These are phyloP conservation scores for Heracleum sosnowskyi DNA, from an alignment of 129 eudicot species.

Conservation along the genomic window DNA sequence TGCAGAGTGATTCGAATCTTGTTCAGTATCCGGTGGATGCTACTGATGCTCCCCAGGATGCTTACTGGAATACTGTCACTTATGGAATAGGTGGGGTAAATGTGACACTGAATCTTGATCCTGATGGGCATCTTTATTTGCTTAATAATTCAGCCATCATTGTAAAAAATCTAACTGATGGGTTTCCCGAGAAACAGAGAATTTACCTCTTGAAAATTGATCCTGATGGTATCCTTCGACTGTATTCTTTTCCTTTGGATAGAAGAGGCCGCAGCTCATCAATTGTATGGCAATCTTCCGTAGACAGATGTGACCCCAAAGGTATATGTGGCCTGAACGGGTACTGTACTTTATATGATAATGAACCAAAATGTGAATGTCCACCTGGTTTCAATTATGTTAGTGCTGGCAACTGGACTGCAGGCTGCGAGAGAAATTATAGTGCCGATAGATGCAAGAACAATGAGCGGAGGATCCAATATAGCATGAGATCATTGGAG, in stretches of 20 bases:
- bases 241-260: slow-evolving; percentile 17
- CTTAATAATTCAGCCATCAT: slow-evolving; percentile 1
- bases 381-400: slow-evolving; percentile 8
- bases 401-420: background rate
- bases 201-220: slow-evolving; percentile 29
- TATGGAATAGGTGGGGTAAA: background rate
- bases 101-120: slow-evolving; percentile 9
- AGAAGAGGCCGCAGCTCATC: background rate
- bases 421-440: slow-evolving; percentile 21
- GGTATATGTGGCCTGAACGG: slow-evolving; percentile 10
- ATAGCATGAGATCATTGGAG: slow-evolving; percentile 6
- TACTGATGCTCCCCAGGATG: background rate
- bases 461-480: background rate
- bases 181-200: slow-evolving; percentile 5
- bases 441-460: slow-evolving; percentile 10
- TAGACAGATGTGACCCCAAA: background rate
- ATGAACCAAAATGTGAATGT: slow-evolving; percentile 4
- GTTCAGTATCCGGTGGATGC: slow-evolving; percentile 26
- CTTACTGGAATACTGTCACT: background rate
- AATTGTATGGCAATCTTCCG: background rate
- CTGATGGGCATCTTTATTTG: slow-evolving; percentile 15
- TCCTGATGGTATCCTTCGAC: slow-evolving; percentile 39
- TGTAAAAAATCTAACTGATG: slow-evolving; percentile 20
- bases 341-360: background rate
- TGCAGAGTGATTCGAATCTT: slow-evolving; percentile 15